Base-by-base conservation (phyloP, 176 grass and related monocot genomes). In the Pharus latifolius region DNA sequence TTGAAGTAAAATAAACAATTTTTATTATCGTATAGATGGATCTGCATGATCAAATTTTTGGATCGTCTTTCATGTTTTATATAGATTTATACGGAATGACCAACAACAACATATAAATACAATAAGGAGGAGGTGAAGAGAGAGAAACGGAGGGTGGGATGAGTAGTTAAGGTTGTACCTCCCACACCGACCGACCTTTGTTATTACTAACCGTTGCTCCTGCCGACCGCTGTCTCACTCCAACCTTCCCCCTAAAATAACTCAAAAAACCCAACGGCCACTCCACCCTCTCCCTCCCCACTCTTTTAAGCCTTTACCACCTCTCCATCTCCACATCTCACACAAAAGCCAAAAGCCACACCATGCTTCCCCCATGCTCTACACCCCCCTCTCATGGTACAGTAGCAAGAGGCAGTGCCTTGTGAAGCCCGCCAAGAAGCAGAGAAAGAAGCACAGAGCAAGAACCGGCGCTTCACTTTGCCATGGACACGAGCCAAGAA, bases 241-340 rank as follows among this genome's bases (percentile, higher is more conserved):
- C 24, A 22, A 14, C 29, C 31, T 44, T 42, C 8, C 1, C 35
- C 18, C 34, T 19, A 59, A 74, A 10, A 51, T 16, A 27, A 75
- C 79, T 82, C 84, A 74, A 87, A 74, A 87, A 87, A 72, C 74
- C 79, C 74, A 87, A 87, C 78, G 84, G 79, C 78, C 84, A 78
- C 79, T 73, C 72, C 53, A 44, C 63, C 14, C 16, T 13, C 37
- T 11, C 0, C 24, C 17, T 22, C 43, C 19, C 38, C 17, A 73
- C 68, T 81, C 78, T 81, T 82, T 82, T 73, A 87, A 83, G 65
- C 57, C 58, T 82, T 83, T 55, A 72, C 58, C 25, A 14, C 43
- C 55, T 56, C 78, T 15, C 72, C 47, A 30, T 47, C 60, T 7
- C 67, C 60, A 29, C 28, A 38, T 37, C 16, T 73, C 31, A 26